phyloP scores from a whole-genome alignment of 2,329 filamentous ascomycete species.

The Apiospora kogelbergensis region DNA sequence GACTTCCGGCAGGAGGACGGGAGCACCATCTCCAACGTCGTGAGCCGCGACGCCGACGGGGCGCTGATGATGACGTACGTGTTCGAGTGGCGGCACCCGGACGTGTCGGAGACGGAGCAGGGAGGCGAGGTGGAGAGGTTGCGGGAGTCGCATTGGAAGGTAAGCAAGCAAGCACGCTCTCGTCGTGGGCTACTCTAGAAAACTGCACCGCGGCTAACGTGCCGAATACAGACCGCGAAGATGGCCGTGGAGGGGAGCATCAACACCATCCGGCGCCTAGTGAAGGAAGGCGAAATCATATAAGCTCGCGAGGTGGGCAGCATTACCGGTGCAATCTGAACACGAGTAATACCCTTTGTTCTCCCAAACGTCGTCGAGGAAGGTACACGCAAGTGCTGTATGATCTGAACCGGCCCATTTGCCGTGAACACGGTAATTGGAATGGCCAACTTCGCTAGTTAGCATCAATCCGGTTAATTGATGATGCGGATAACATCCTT shows the following conservation, averaged over 20 bases:
- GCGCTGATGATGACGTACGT: conserved; percentile 35
- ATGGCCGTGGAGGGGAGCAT: conserved; percentile 32
- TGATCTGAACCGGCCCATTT: too few species aligned
- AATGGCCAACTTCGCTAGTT: too few species aligned
- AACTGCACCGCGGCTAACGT: conserved; percentile 6
- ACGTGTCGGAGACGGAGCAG: conserved; percentile 28
- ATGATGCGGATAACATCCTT: too few species aligned
- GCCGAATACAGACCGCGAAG: conserved; percentile 23
- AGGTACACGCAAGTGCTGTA: too few species aligned
- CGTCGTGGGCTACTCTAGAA: too few species aligned
- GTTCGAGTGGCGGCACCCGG: conserved; percentile 36
- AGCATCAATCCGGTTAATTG: too few species aligned
- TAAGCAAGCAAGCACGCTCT: conserved; percentile 13
- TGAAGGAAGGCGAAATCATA: conserved; percentile 25
- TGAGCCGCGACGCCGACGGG: conserved; percentile 29
- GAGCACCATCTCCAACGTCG: conserved; percentile 34
- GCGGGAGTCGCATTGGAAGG: conserved; percentile 28
- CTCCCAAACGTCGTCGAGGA: too few species aligned
- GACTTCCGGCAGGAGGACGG: conserved; percentile 37
- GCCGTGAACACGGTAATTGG: too few species aligned
- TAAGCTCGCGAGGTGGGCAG: neutral
- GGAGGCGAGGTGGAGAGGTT: conserved; percentile 23
- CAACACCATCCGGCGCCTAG: conserved; percentile 28
- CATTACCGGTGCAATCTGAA: too few species aligned
- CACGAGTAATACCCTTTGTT: too few species aligned